These are phyloP conservation scores for Aspergillus cavernicola DNA, from an alignment of 495 filamentous ascomycete genomes.

Conservation along the genomic window DNA sequence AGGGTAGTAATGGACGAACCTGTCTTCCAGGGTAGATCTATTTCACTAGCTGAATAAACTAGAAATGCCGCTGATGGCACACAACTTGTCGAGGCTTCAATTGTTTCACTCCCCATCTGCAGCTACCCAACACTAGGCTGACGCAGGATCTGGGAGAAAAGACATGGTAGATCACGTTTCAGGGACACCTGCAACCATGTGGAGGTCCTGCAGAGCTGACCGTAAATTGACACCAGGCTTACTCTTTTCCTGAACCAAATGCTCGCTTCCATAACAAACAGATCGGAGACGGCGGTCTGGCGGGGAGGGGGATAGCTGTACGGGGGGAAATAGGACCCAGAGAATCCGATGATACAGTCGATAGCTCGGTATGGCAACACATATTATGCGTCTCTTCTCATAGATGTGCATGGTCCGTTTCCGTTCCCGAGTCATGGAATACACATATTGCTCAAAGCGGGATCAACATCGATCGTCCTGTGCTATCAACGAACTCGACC, in stretches of 20 bases:
- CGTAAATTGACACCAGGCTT: slow-evolving; percentile 9
- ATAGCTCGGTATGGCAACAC: slow-evolving; percentile 11
- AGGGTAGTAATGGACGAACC: slow-evolving; percentile 2
- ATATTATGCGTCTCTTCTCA: not conserved
- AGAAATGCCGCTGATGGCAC: slow-evolving; percentile 8
- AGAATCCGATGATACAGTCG: slow-evolving; percentile 4
- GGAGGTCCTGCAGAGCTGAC: slow-evolving; percentile 55
- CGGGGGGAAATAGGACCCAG: slow-evolving; percentile 3
- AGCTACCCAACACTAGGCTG: slow-evolving; percentile 31
- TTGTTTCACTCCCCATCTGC: slow-evolving; percentile 34
- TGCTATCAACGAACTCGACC: slow-evolving; percentile 18
- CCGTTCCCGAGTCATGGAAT: slow-evolving; percentile 7
- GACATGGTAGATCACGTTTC: slow-evolving; percentile 28
- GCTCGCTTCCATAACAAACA: slow-evolving; percentile 31
- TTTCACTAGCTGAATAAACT: not conserved
- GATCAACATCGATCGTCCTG: slow-evolving; percentile 10
- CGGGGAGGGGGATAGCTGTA: slow-evolving; percentile 4
- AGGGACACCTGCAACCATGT: slow-evolving; percentile 37
- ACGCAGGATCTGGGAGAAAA: slow-evolving; percentile 16
- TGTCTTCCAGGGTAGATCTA: not conserved
- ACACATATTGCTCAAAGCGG: slow-evolving; percentile 1
- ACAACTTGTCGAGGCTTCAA: slow-evolving; percentile 38
- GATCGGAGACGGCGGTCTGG: slow-evolving; percentile 22
- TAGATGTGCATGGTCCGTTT: slow-evolving; percentile 1
- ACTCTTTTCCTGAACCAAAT: slow-evolving; percentile 12